Percentiles rank a stretch among this genome's conserved stretches.
Conservation (phyloP, 495 filamentous ascomycete species). For the Aspergillus haitiensis region DNA sequence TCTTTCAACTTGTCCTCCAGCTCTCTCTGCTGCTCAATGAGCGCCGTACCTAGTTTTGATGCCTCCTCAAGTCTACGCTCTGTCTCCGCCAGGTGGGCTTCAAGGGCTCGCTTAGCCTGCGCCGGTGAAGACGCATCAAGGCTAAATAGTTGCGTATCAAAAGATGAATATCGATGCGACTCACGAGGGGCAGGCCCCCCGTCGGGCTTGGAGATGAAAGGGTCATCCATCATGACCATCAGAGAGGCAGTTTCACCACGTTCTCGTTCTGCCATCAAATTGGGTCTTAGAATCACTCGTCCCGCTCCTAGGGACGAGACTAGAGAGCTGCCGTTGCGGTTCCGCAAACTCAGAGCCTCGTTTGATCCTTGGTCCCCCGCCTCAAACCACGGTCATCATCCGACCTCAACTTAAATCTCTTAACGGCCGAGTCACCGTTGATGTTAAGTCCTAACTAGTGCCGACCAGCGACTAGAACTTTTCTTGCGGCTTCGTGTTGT, state of each 20-base stretch:
- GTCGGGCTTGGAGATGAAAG: constrained; percentile 49
- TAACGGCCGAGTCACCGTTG: background rate
- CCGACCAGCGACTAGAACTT: constrained; percentile 40
- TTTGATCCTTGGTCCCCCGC: constrained; percentile 20
- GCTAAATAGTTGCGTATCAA: constrained; percentile 75
- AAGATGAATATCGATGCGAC: constrained; percentile 72
- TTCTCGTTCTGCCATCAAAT: constrained; percentile 9
- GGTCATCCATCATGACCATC: constrained; percentile 52
- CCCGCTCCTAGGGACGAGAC: constrained; percentile 29
- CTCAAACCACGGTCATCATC: constrained; percentile 41
- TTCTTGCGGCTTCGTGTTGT: constrained; percentile 16
- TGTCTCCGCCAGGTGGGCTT: constrained; percentile 89
- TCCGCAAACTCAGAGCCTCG: constrained; percentile 31
- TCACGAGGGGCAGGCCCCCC: constrained; percentile 43
- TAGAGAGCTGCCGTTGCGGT: constrained; percentile 30
- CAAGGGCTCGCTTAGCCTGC: constrained; percentile 82
- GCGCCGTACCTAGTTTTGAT: constrained; percentile 78
- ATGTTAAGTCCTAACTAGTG: constrained; percentile 24
- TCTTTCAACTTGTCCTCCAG: constrained; percentile 79
- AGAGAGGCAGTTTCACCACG: constrained; percentile 23
- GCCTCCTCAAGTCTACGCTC: constrained; percentile 88
- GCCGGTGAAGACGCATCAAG: constrained; percentile 76
- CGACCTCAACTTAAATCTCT: constrained; percentile 18
- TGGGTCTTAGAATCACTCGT: constrained; percentile 14
- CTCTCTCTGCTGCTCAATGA: constrained; percentile 80